These are phyloP conservation scores for Hanseniaspora occidentalis DNA, from an alignment of 805 yeast species.

Conservation along the genomic window DNA sequence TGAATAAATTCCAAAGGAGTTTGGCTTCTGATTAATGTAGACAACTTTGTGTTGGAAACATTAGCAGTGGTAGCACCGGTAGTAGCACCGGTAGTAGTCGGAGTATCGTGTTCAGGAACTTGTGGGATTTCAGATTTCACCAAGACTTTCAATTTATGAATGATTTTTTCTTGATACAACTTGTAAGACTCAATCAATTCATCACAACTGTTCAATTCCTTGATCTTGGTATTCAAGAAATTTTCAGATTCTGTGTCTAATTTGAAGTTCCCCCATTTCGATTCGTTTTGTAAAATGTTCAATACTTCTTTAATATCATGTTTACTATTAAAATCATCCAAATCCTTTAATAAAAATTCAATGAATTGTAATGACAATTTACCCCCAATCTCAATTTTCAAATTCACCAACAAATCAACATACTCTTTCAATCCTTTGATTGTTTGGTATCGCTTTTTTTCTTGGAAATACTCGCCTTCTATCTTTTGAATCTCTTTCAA, in stretches of 20 bases:
- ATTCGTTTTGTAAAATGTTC: conserved; percentile 27
- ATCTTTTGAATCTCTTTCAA: conserved; percentile 44
- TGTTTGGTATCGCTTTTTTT: conserved; percentile 20
- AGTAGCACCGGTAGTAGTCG: background rate
- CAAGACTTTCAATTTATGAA: conserved; percentile 58
- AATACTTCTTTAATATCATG: conserved; percentile 34
- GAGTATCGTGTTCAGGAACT: conserved; percentile 7
- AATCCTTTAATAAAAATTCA: conserved; percentile 44
- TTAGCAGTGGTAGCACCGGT: conserved; percentile 3
- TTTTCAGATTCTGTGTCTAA: conserved; percentile 30
- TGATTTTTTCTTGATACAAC: conserved; percentile 54
- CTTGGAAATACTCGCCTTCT: conserved; percentile 30
- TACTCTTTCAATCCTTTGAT: conserved; percentile 25
- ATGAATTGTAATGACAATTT: conserved; percentile 51
- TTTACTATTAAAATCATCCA: conserved; percentile 42
- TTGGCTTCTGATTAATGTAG: conserved; percentile 45
- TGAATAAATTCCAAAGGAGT: conserved; percentile 63
- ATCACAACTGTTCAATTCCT: conserved; percentile 49
- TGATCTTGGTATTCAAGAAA: conserved; percentile 34
- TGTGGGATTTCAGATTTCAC: conserved; percentile 55
- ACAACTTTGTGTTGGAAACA: conserved; percentile 23
- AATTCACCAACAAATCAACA: conserved; percentile 37
- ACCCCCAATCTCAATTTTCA: conserved; percentile 56
- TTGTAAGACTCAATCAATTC: conserved; percentile 49
- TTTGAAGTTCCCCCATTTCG: conserved; percentile 27